These are phyloP conservation scores for Canavalia gladiata DNA, from an alignment of 306 rosid genomes.

Conservation along the genomic window DNA sequence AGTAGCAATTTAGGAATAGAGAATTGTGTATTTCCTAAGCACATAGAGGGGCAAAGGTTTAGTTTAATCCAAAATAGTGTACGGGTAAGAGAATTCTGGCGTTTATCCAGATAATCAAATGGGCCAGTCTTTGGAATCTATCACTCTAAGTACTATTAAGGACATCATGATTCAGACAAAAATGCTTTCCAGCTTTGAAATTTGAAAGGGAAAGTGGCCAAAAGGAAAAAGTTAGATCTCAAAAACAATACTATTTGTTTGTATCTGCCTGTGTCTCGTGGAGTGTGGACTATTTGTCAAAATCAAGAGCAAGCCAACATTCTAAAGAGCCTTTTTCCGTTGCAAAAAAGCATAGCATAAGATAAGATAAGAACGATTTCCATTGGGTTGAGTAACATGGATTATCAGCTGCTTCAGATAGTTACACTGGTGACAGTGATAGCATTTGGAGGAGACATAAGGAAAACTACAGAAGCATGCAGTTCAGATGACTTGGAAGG, in stretches of 20 bases:
- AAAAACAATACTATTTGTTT: slow-evolving; percentile 28
- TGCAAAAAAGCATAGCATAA: slow-evolving; percentile 28
- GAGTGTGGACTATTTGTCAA: slow-evolving; percentile 38
- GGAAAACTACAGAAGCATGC: slow-evolving; percentile 50
- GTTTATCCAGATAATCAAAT: slow-evolving; percentile 32
- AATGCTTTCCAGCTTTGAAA: slow-evolving; percentile 58
- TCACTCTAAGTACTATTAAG: slow-evolving; percentile 43
- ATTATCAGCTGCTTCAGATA: slow-evolving; percentile 41
- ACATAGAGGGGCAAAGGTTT: neutral
- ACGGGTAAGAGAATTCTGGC: slow-evolving; percentile 34
- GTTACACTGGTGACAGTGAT: slow-evolving; percentile 47
- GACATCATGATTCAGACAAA: slow-evolving; percentile 54
- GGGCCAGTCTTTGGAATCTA: slow-evolving; percentile 36
- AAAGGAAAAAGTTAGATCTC: slow-evolving; percentile 46
- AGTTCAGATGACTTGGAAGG: slow-evolving; percentile 64
- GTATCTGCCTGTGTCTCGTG: slow-evolving; percentile 41
- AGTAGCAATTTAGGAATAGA: neutral
- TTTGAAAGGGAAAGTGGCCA: slow-evolving; percentile 45
- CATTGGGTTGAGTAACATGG: slow-evolving; percentile 46
- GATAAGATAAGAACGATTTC: slow-evolving; percentile 18
- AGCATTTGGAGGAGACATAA: slow-evolving; percentile 42
- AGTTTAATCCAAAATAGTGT: slow-evolving; percentile 31
- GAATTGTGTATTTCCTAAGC: slow-evolving; percentile 8
- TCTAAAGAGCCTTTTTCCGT: slow-evolving; percentile 37
- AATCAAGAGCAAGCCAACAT: slow-evolving; percentile 38